phyloP scores from a whole-genome alignment of 257 asterid genomes.

The Catharanthus roseus region DNA sequence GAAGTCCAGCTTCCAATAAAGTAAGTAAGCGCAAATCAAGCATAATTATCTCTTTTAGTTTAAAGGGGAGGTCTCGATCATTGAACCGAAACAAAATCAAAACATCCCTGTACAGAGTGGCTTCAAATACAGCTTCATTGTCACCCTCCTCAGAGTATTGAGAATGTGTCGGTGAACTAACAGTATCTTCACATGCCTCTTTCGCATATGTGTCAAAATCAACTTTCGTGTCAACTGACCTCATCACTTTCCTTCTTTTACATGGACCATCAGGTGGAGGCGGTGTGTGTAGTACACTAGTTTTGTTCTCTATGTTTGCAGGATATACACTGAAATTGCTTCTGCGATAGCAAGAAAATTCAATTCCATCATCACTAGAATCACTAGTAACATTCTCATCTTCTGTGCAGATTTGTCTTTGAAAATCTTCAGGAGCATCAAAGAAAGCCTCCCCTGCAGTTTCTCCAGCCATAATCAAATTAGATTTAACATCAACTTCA shows the following conservation, averaged over 20 bases:
- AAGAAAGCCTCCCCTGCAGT: conserved; percentile 69
- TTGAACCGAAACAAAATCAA: conserved; percentile 66
- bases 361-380: conserved; percentile 27
- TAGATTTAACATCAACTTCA: background rate
- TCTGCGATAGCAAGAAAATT: conserved; percentile 44
- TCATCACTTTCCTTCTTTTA: conserved; percentile 67
- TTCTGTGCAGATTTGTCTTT: conserved; percentile 24
- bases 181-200: conserved; percentile 28
- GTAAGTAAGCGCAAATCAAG: conserved; percentile 73
- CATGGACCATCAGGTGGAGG: conserved; percentile 55
- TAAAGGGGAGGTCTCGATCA: conserved; percentile 78
- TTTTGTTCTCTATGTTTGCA: conserved; percentile 24
- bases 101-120: conserved; percentile 65
- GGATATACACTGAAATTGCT: conserved; percentile 46
- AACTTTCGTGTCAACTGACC: conserved; percentile 27
- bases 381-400: conserved; percentile 21
- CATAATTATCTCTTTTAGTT: conserved; percentile 62
- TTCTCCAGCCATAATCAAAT: conserved; percentile 18
- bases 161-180: conserved; percentile 37
- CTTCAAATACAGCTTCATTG: conserved; percentile 43
- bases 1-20: conserved; percentile 91
- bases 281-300: conserved; percentile 42
- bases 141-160: conserved; percentile 36
- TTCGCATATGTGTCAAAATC: conserved; percentile 36
- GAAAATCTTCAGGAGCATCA: conserved; percentile 62